Evolutionary conservation across 352 stramenopile species (phyloP), one percentile per base, ranked within the genome.

Genomic region (Phytophthora citricola): DNA sequence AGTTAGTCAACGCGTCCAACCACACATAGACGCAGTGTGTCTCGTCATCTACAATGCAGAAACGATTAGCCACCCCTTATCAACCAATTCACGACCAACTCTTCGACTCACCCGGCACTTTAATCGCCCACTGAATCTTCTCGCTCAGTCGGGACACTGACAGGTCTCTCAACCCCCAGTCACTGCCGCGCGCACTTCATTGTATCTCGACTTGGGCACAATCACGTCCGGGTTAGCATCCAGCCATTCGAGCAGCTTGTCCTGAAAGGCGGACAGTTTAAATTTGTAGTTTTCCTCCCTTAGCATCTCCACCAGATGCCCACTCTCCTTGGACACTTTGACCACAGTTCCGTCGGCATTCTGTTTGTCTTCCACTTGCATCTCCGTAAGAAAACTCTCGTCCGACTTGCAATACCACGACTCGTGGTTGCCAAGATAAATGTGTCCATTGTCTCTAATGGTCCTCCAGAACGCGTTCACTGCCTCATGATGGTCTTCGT

Each of bases 271-370:
- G 24, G 90, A 98, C 20, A 99, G 83, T 59, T 88, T 83, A 69
- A 99, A 99, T 76, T 99, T 99, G 88, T 99, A 99, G 58, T 98
- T 99, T 53, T 98, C 84, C 79, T 99, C 98, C 59, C 98, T 89
- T 22, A 99, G 73, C 87, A 96, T 98, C 67, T 97, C 86, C 2
- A 99, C 97, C 27, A 56, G 55, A 58, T 97, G 89, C 87, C 95
- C 64, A 85, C 95, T 90, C 77, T 98, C 74, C 80, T 97, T 77
- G 71, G 92, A 85, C 70, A 97, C 75, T 81, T 92, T 93, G 27
- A 78, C 31, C 14, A 65, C 62, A 1, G 70, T 57, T 0, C 80
- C 80, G 5, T 69, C 22, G 32, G 58, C 52, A 29, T 87, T 88
- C 32, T 63, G 69, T 20, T 73, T 75, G 61, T 94, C 87, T 71